phyloP scores from a whole-genome alignment of 163 green algal species.

The Trebouxia gelatinosa region DNA sequence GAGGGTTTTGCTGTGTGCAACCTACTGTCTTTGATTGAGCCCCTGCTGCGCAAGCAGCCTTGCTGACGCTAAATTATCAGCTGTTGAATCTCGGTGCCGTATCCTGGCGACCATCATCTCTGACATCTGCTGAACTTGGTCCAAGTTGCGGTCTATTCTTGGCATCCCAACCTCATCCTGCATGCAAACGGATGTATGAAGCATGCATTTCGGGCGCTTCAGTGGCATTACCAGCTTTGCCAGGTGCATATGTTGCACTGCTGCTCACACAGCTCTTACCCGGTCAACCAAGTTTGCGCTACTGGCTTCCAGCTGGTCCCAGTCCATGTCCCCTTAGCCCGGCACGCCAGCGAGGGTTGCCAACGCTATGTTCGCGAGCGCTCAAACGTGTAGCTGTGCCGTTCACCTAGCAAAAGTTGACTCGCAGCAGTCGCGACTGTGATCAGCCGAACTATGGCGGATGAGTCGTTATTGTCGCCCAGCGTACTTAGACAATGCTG shows the following conservation, averaged over 20 bases:
- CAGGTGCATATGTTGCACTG: not conserved
- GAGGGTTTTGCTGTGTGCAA: too few relatives aligned
- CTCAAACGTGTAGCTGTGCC: not conserved
- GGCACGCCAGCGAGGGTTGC: not conserved
- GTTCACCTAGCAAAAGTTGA: not conserved
- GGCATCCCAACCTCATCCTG: conserved; percentile 21
- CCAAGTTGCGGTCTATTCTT: not conserved
- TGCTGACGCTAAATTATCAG: conserved; percentile 6
- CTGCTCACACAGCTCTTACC: not conserved
- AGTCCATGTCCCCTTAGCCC: not conserved
- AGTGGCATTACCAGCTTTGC: not conserved
- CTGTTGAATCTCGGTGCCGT: not conserved
- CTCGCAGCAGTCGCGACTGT: not conserved
- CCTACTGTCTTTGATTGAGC: conserved; percentile 53
- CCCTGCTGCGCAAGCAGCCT: conserved; percentile 62
- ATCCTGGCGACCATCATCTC: not conserved
- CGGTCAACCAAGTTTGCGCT: conserved; percentile 12
- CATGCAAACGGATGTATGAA: not conserved
- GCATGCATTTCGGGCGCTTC: too few relatives aligned
- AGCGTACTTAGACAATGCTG: not conserved
- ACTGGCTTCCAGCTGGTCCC: not conserved
- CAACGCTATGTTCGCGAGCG: not conserved
- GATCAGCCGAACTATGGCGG: not conserved
- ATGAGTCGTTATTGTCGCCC: not conserved
- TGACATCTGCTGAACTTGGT: conserved; percentile 4